phyloP scores from a whole-genome alignment of 2,329 filamentous ascomycete genomes.

The Ampelomyces quisqualis region DNA sequence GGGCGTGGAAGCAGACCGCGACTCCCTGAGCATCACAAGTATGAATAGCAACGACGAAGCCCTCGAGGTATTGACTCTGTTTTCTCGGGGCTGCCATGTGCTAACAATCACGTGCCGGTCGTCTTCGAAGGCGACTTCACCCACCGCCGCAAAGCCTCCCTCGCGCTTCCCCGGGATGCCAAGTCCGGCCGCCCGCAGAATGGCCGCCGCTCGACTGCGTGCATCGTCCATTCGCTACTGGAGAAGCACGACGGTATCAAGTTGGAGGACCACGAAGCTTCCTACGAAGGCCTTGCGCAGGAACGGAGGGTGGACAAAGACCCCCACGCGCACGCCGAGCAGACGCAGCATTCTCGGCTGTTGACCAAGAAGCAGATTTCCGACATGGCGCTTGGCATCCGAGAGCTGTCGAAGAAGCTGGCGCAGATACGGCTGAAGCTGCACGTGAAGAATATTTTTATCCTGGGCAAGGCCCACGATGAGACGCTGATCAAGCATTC shows the following conservation, averaged over 20 bases:
- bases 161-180: slow-evolving; percentile 45
- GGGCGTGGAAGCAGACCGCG: slow-evolving; percentile 30
- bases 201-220: slow-evolving; percentile 52
- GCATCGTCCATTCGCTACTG: slow-evolving; percentile 63
- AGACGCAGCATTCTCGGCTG: slow-evolving; percentile 64
- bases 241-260: slow-evolving; percentile 46
- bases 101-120: slow-evolving; percentile 47
- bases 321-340: slow-evolving; percentile 36
- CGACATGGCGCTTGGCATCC: slow-evolving; percentile 95
- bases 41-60: slow-evolving; percentile 43
- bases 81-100: background rate
- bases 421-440: slow-evolving; percentile 81
- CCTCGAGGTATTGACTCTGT: slow-evolving; percentile 41
- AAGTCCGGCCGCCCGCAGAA: slow-evolving; percentile 38
- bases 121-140: slow-evolving; percentile 55
- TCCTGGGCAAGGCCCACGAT: slow-evolving; percentile 92
- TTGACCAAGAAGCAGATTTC: slow-evolving; percentile 92
- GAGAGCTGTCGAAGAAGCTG: slow-evolving; percentile 83
- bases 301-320: slow-evolving; percentile 49
- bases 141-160: slow-evolving; percentile 62
- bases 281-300: slow-evolving; percentile 38
- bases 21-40: slow-evolving; percentile 30
- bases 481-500: slow-evolving; percentile 75
- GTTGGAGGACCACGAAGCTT: slow-evolving; percentile 22
- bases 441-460: slow-evolving; percentile 77